Percentiles rank a stretch among this genome's conserved stretches.
Conservation (phyloP, 1,284 basidiomycete genomes). For the Cutaneotrichosporon sp. region DNA sequence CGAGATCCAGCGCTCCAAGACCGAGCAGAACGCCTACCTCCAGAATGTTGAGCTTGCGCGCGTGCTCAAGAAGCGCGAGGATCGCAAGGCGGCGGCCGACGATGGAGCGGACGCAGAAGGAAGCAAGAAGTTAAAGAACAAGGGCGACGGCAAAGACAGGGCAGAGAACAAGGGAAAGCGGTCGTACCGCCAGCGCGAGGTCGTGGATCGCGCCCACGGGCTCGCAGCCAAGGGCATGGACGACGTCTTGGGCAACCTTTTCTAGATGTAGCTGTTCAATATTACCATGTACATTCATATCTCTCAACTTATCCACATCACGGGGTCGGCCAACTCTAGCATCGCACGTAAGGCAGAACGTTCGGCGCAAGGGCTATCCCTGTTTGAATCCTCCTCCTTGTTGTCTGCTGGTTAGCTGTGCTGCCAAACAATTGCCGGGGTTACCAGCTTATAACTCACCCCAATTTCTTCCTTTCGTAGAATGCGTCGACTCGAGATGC, state of each 20-base stretch:
- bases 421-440: too few relatives aligned
- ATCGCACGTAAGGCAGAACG: too few relatives aligned
- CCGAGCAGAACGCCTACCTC: conserved; percentile 90
- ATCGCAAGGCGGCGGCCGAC: conserved; percentile 50
- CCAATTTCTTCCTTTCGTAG: conserved; percentile 45
- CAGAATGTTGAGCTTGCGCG: conserved; percentile 90
- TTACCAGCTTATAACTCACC: conserved; percentile 18
- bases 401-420: conserved; percentile 12
- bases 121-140: conserved; percentile 3
- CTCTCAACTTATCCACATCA: neutral
- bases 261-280: conserved; percentile 10
- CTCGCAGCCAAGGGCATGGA: conserved; percentile 40
- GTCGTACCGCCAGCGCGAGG: conserved; percentile 36
- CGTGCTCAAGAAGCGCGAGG: conserved; percentile 79
- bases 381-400: conserved; percentile 39
- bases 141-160: conserved; percentile 6
- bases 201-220: conserved; percentile 29
- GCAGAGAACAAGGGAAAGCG: conserved; percentile 16
- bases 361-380: conserved; percentile 21
- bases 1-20: conserved; percentile 79
- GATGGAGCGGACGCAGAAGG: conserved; percentile 6
- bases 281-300: neutral
- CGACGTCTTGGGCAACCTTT: conserved; percentile 42
- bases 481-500: conserved; percentile 47
- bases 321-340: too few relatives aligned